These are phyloP conservation scores for Claviceps sp. DNA, from an alignment of 2,329 filamentous ascomycete species.

Conservation along the genomic window DNA sequence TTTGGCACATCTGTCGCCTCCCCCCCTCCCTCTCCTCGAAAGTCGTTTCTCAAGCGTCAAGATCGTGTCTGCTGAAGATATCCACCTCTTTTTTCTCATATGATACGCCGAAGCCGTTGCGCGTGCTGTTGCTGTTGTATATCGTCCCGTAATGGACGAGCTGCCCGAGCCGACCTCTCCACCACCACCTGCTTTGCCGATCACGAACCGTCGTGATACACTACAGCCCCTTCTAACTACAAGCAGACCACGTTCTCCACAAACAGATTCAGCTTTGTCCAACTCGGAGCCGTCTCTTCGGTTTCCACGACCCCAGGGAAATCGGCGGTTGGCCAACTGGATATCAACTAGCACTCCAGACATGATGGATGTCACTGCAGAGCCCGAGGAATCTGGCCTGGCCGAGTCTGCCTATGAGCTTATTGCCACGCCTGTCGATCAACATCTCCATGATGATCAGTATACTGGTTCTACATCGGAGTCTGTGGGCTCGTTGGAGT, in stretches of 20 bases:
- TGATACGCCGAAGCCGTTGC: constrained; percentile 11
- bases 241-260: constrained; percentile 8
- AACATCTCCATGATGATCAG: constrained; percentile 37
- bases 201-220: constrained; percentile 16
- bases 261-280: constrained; percentile 15
- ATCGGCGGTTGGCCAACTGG: constrained; percentile 43
- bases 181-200: constrained; percentile 13
- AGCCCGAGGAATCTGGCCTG: constrained; percentile 36
- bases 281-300: constrained; percentile 37
- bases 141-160: constrained; percentile 39
- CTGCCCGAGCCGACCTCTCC: constrained; percentile 19
- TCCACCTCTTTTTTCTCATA: constrained; percentile 6
- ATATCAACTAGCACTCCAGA: constrained; percentile 43
- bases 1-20: background rate
- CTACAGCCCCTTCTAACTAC: constrained; percentile 13
- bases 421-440: constrained; percentile 35
- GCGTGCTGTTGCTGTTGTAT: constrained; percentile 9
- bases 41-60: background rate
- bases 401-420: constrained; percentile 45
- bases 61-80: background rate
- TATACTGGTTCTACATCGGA: constrained; percentile 33
- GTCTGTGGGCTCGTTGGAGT: constrained; percentile 37
- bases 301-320: constrained; percentile 43
- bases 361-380: constrained; percentile 36
- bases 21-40: background rate